phyloP scores from a whole-genome alignment of 805 yeast genomes.

The Kuraishia ogatae region DNA sequence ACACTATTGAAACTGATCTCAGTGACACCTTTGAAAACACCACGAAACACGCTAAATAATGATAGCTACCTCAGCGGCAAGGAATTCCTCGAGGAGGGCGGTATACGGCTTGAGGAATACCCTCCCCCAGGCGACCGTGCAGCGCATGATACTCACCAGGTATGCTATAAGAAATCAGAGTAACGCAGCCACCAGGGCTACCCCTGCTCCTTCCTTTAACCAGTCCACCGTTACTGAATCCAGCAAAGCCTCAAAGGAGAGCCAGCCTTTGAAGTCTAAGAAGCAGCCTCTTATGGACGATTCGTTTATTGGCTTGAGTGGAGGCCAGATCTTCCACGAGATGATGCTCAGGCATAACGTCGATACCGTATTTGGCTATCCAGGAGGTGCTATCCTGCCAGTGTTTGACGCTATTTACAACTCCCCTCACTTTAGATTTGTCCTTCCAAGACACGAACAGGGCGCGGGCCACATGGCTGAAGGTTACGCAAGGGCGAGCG shows the following conservation, averaged over 20 bases:
- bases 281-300: conserved; percentile 47
- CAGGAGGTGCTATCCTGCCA: conserved; percentile 98
- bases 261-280: conserved; percentile 12
- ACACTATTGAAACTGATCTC: no score
- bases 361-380: conserved; percentile 94
- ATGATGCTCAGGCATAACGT: conserved; percentile 97
- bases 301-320: conserved; percentile 91
- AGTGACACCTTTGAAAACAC: no score
- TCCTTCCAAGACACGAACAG: conserved; percentile 94
- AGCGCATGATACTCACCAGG: background rate
- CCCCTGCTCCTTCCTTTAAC: conserved; percentile 46
- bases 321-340: conserved; percentile 97
- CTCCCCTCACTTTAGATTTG: conserved; percentile 80
- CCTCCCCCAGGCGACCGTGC: no score
- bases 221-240: conserved; percentile 16
- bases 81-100: background rate
- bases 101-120: background rate
- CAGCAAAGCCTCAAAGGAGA: conserved; percentile 11
- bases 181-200: conserved; percentile 15
- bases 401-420: conserved; percentile 96
- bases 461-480: conserved; percentile 99
- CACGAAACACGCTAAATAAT: background rate
- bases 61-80: background rate
- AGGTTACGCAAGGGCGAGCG: conserved; percentile 92
- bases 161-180: background rate